These are phyloP conservation scores for Pseudopithomyces maydicus DNA, from an alignment of 2,329 filamentous ascomycete genomes.

Conservation along the genomic window DNA sequence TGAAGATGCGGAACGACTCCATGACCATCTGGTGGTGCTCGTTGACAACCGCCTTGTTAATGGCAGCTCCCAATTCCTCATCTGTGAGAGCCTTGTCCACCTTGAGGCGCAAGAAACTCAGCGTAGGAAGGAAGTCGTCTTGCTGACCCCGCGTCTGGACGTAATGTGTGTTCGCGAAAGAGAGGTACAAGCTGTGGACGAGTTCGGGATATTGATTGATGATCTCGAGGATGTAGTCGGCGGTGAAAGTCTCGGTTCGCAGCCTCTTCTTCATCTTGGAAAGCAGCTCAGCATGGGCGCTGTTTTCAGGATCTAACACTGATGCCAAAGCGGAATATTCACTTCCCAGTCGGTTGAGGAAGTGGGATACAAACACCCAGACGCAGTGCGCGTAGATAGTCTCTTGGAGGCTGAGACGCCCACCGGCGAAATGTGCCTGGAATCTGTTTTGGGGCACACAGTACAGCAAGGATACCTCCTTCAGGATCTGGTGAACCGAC, in stretches of 20 bases:
- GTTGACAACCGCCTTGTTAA: conserved; percentile 59
- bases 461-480: conserved; percentile 95
- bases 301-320: conserved; percentile 80
- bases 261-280: conserved; percentile 95
- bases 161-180: conserved; percentile 88
- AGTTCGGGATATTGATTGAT: conserved; percentile 88
- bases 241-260: conserved; percentile 94
- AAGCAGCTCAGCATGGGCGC: conserved; percentile 81
- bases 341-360: conserved; percentile 89
- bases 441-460: conserved; percentile 98
- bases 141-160: conserved; percentile 67
- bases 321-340: conserved; percentile 89
- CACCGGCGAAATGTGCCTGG: conserved; percentile 83
- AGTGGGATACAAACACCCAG: conserved; percentile 97
- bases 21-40: conserved; percentile 99
- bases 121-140: conserved; percentile 72
- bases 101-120: conserved; percentile 69
- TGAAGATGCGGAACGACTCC: conserved; percentile 95
- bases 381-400: conserved; percentile 97
- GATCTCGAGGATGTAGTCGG: conserved; percentile 97
- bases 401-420: conserved; percentile 89
- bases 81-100: conserved; percentile 63
- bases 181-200: conserved; percentile 84
- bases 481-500: conserved; percentile 98
- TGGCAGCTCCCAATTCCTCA: conserved; percentile 44